Percentiles rank a stretch among this genome's conserved stretches.
These are phyloP conservation scores for Angophora floribunda DNA, from an alignment of 345 rosid genomes.

Conservation along the genomic window DNA sequence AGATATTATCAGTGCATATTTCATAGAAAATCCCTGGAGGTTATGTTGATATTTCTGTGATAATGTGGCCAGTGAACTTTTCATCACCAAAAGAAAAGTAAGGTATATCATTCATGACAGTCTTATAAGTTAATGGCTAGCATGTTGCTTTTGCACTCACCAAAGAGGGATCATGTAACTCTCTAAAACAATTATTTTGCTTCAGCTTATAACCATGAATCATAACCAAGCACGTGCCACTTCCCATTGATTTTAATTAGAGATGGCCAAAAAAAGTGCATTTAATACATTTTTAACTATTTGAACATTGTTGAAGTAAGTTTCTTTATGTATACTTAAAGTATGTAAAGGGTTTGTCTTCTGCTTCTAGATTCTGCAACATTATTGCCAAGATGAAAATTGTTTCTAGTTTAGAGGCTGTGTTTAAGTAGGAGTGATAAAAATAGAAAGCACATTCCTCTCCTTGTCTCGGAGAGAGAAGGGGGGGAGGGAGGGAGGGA, in stretches of 20 bases:
- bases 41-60: background rate
- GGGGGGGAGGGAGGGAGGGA: background rate
- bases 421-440: background rate
- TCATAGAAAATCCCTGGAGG: background rate
- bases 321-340: background rate
- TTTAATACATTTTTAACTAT: background rate
- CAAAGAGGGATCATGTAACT: background rate
- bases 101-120: background rate
- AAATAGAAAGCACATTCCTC: background rate
- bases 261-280: background rate
- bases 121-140: background rate
- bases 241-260: background rate
- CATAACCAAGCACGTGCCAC: background rate
- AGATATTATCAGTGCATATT: background rate
- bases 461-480: background rate
- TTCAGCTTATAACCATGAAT: background rate
- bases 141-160: background rate
- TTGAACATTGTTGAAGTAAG: background rate
- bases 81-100: background rate
- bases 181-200: background rate
- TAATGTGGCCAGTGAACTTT: background rate
- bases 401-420: background rate
- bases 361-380: background rate
- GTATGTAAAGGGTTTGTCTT: background rate
- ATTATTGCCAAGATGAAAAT: background rate